Evolutionary conservation across 2,329 filamentous ascomycete genomes (phyloP), one percentile per base, ranked within the genome.

Genomic region (Cladophialophora bantiana): DNA sequence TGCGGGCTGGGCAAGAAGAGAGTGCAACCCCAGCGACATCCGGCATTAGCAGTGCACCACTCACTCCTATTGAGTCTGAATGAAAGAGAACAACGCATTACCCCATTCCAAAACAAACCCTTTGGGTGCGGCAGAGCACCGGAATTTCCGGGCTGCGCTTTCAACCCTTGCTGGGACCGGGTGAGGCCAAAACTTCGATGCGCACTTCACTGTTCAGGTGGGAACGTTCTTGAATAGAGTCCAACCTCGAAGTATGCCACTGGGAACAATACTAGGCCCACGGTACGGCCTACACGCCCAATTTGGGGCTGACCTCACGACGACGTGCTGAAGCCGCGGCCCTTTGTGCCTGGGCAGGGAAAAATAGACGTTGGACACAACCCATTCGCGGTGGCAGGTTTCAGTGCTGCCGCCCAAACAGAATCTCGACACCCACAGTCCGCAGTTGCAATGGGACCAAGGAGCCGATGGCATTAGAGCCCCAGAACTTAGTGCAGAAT

Each of bases 21-120:
- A 55, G 20, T 54, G 62, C 66, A n/a, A 68, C 65, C 26, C 69
- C 69, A 10, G 67, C 68, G 59, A 70, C 69, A 18, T 71, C 69
- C 4, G 69, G 69, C 53, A 71, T 71, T 38, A 71, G 69, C 59
- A 70, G 67, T 35, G 69, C 68, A 35, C 69, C 69, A 7, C 62
- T 60, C 35, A 66, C 67, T 31, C 69, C 69, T 34, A 65, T 68
- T 42, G 65, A 62, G 13, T 66, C 59, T 32, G 59, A 65, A 57
- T 68, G 56, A 64, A 26, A 18, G 45, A 20, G 45, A 50, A 7
- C 3, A 12, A 4, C 18, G 26, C 18, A 13, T 3, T 4, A 18
- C 7, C 18, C 18, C 45, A 26, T 26, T 3, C 9, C 18, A 10
- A 12, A 10, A 20, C 7, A 12, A 26, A 26, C 12, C 45, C 1